Base-by-base conservation (phyloP, 495 filamentous ascomycete genomes). In the Aspergillus saccharolyticus region DNA sequence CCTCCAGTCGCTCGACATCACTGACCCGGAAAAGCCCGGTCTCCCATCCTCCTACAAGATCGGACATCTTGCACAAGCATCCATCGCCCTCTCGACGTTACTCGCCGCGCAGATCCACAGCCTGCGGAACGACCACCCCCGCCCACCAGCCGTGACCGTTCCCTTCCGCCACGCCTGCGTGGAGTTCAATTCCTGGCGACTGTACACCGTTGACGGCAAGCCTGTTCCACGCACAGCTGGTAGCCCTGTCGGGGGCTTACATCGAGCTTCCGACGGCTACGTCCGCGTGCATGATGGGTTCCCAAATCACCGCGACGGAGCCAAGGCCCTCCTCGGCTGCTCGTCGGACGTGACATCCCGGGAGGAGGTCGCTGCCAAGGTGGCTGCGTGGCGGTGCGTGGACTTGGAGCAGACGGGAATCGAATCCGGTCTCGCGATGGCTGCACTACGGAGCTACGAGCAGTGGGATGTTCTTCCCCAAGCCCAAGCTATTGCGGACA, bases 221-320 rank as follows among this genome's bases (percentile, higher is more conserved):
- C 63, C 69, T 1, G 22, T 60, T 0, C 62, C 62, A 4, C 57
- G 64, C 6, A 42, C 65, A 4, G 39, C 65, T 4, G 75, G 70
- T 67, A 71, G 67, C 4, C 63, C 66, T 6, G 72, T 80, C 17
- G 75, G 76, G 0, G 76, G 78, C 1, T 33, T 80, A 0, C 71
- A 80, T 58, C 61, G 63, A 22, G 71, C 75, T 5, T 53, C 63
- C 0, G 76, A 78, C 58, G 77, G 76, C n/a, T 67, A 78, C 57
- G 70, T 79, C 19, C 64, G 76, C 21, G 66, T 79, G 24, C 77
- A 80, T 57, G 77, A 79, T 33, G 17, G 20, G 6, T 78, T 78
- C 47, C 62, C 70, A 6, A 63, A 77, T 42, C 77, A 80, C 52
- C 70, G 73, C 1, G 39, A 59, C 15, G 71, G 69, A 19, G 63